phyloP scores from a whole-genome alignment of 176 grass and related monocot species.

The Puya raimondii region DNA sequence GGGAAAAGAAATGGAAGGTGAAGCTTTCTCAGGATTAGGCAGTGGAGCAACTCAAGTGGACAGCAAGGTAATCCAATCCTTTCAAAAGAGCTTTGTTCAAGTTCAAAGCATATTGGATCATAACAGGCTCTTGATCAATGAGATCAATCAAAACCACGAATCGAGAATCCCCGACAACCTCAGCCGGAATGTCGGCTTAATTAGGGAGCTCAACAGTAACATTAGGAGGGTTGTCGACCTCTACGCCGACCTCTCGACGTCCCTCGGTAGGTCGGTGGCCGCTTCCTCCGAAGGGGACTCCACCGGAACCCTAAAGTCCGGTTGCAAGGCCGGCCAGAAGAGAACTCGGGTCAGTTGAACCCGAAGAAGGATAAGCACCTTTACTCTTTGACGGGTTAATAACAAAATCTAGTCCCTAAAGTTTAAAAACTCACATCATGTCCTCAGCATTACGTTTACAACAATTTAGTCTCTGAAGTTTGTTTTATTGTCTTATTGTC shows the following conservation, averaged over 20 bases:
- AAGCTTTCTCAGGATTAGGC: background rate
- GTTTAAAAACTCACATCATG: no score
- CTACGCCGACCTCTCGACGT: slow-evolving; percentile 60
- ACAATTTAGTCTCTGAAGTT: no score
- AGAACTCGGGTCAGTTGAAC: slow-evolving; percentile 35
- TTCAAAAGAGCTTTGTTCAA: slow-evolving; percentile 80
- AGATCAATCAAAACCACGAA: slow-evolving; percentile 90
- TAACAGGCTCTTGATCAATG: slow-evolving; percentile 62
- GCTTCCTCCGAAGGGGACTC: slow-evolving; percentile 25
- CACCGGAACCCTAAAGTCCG: slow-evolving; percentile 33
- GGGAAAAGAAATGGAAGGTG: background rate
- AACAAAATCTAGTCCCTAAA: background rate
- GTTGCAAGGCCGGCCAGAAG: slow-evolving; percentile 39
- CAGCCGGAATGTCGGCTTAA: slow-evolving; percentile 63
- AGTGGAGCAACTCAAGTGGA: slow-evolving; percentile 14
- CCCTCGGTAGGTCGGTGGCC: slow-evolving; percentile 38
- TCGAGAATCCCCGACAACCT: slow-evolving; percentile 62
- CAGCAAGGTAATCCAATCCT: slow-evolving; percentile 59
- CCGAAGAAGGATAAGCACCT: background rate
- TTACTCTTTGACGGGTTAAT: slow-evolving; percentile 7
- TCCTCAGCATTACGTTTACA: no score
- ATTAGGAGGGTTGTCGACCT: slow-evolving; percentile 73
- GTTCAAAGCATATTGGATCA: slow-evolving; percentile 69
- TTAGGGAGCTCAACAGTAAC: slow-evolving; percentile 85
- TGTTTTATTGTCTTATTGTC: no score